These are phyloP conservation scores for Juglanconis oblonga DNA, from an alignment of 2,329 filamentous ascomycete species.

Conservation along the genomic window DNA sequence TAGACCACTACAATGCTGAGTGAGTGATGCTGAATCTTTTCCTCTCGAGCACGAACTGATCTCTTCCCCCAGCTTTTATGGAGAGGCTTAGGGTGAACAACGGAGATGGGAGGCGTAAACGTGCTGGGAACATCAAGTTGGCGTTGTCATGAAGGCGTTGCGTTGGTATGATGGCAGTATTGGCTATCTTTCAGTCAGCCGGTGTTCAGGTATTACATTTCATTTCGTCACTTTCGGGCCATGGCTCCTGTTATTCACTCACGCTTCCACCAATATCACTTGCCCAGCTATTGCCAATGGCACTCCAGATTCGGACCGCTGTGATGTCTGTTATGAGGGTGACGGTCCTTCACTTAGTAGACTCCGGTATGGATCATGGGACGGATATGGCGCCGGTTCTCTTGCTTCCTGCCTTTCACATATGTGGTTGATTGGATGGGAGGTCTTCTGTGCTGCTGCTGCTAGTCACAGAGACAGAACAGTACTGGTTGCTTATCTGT, in stretches of 20 bases:
- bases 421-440: too few relatives aligned
- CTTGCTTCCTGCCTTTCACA: too few relatives aligned
- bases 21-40: slow-evolving; percentile 27
- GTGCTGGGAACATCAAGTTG: background rate
- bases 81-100: slow-evolving; percentile 8
- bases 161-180: slow-evolving; percentile 8
- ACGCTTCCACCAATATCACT: background rate
- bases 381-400: too few relatives aligned
- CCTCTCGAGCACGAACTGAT: background rate
- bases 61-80: slow-evolving; percentile 4
- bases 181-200: background rate
- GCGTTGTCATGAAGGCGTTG: background rate
- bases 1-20: slow-evolving; percentile 41
- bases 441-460: too few relatives aligned
- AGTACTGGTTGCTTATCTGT: too few relatives aligned
- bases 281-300: background rate
- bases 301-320: background rate
- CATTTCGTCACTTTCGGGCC: background rate
- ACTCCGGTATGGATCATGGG: too few relatives aligned
- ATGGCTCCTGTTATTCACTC: background rate
- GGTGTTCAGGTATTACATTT: slow-evolving; percentile 11
- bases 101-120: background rate
- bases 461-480: too few relatives aligned
- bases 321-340: background rate
- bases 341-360: too few relatives aligned